Conservation (phyloP, 495 filamentous ascomycete genomes). For the Aspergillus funiculosus region DNA sequence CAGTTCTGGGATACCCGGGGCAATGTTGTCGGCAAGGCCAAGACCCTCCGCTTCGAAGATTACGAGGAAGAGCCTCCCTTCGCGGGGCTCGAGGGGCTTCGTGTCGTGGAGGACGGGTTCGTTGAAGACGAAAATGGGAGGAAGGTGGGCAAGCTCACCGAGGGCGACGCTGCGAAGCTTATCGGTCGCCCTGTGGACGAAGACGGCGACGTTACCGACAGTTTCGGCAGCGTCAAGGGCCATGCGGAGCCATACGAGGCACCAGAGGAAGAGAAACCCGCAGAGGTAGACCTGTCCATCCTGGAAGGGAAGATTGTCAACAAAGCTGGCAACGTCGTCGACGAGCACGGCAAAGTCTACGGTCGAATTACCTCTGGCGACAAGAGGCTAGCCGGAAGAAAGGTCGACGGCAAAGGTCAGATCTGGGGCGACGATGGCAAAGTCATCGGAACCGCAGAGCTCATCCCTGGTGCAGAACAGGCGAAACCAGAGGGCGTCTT, state of each 20-base stretch:
- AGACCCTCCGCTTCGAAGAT: conserved; percentile 54
- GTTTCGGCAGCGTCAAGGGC: conserved; percentile 56
- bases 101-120: conserved; percentile 53
- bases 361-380: conserved; percentile 74
- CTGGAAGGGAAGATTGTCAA: conserved; percentile 82
- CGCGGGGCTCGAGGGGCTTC: conserved; percentile 58
- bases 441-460: conserved; percentile 69
- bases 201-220: conserved; percentile 60
- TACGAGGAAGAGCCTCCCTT: conserved; percentile 54
- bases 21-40: conserved; percentile 53
- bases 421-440: conserved; percentile 78
- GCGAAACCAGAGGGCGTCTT: conserved; percentile 72
- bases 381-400: conserved; percentile 65
- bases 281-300: conserved; percentile 57
- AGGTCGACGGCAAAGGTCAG: conserved; percentile 75
- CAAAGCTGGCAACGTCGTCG: conserved; percentile 79
- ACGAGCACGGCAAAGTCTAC: conserved; percentile 63
- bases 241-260: conserved; percentile 53
- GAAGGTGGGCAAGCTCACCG: conserved; percentile 51
- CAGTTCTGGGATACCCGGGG: conserved; percentile 59
- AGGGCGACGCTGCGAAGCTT: conserved; percentile 60
- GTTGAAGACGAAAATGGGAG: conserved; percentile 56
- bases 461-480: conserved; percentile 67
- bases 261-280: conserved; percentile 36
- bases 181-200: conserved; percentile 57